Evolutionary conservation across 768 basidiomycete genomes (phyloP), one percentile per base, ranked within the genome.

Genomic region (Tephrocybe sp.): DNA sequence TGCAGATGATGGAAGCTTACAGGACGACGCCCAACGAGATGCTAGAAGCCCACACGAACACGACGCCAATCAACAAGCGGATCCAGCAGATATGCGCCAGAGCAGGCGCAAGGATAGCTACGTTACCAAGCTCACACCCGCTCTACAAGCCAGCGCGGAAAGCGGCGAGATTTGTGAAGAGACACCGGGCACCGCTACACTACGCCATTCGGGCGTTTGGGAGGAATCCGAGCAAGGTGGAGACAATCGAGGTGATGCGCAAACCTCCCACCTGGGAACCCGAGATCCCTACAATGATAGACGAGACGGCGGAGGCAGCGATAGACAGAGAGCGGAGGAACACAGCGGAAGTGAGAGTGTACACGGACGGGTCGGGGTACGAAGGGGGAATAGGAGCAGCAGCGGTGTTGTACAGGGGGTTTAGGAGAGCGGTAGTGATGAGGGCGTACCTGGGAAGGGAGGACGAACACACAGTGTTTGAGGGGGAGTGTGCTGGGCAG

Each of bases 371-470:
- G 4, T 69, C 63, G 11, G 62, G 54, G 1, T 36, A 57, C 15
- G 50, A 62, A 4, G 59, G 62, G 2, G 50, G 52, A 12, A 57
- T 69, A 3, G 68, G 68, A 1, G 68, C 60, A 5, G 57, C 63
- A 11, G 68, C 65, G 18, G 62, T 68, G 15, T 2, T 52, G 2
- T 52, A 47, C 12, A n/a, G 30, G 10, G 22, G 21, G 13, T 37
- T 33, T 3, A 16, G 13, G 8, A 13, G 9, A 12, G 29, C 11
- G n/a, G 44, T 30, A 11, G 27, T 39, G 8, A 29, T 62, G 12
- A 40, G 47, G n/a, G 50, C 50, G 16, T 38, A 63, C 16, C 54
- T 71, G 5, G 64, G 66, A 6, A 24, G 27, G 0, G 47, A 47
- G 4, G 42, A 61, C 8, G 65, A 68, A 0, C 40, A 1, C 43